Evolutionary conservation across 2,329 filamentous ascomycete species (phyloP), one percentile per base, ranked within the genome.

Genomic region (Catunica adiposa): DNA sequence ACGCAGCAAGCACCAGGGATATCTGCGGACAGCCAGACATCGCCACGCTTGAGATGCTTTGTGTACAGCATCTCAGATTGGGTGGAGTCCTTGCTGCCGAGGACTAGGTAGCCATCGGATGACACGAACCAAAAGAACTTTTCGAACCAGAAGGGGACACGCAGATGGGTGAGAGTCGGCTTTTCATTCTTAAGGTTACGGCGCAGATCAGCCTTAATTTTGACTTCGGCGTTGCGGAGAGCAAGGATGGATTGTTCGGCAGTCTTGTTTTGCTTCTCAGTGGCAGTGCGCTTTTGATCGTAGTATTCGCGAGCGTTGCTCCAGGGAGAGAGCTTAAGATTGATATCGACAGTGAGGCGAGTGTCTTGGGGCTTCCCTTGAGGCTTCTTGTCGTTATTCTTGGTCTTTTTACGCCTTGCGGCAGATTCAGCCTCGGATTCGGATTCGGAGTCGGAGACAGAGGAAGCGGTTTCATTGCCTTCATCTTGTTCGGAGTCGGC

Each of bases 121-220:
- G 89, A 96, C 62, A 97, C 79, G 69, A 98, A 98, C 77, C 88
- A 97, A 26, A 82, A 73, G 63, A 95, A 98, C 68, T 98, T 98
- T 64, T 98, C 92, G 62, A 96, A 98, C 92, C 92, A 98, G 63
- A 89, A 78, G 61, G 83, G 84, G 63, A 82, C 84, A 56, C 92
- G 79, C 7, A 95, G 83, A 0, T 85, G 88, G 48, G 89, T 82
- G 8, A 97, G 71, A 1, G 94, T 73, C 20, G 88, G 83, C 66
- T 95, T 96, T 68, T 97, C 92, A 64, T 92, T 84, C 70, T 95
- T 95, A 56, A 97, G 68, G 0, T 82, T 84, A 63, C 89, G 90
- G 69, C 58, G 56, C 22, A 61, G 54, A 48, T 59, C 59, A 17
- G 57, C 57, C 53, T 56, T 59, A 20, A 60, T 56, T 25, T 59